Evolutionary conservation across 305 asterid species (phyloP).

Genomic region (Solanum hybrid): DNA sequence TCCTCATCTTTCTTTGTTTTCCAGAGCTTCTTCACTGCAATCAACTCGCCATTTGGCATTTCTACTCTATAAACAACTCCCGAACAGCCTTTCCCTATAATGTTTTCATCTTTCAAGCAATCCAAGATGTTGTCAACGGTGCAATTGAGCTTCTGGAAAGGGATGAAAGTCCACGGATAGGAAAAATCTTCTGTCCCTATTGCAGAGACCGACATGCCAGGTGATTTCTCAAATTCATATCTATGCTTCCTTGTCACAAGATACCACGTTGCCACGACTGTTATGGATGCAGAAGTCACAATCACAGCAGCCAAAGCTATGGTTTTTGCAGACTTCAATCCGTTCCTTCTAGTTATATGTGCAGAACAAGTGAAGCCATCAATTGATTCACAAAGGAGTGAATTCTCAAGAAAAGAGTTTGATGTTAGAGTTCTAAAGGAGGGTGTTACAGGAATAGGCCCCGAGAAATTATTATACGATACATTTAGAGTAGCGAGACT

Average conservation of each 20-base stretch:
- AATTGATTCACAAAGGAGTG: slow-evolving; percentile 54
- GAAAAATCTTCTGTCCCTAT: slow-evolving; percentile 54
- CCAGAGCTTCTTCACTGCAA: slow-evolving; percentile 94
- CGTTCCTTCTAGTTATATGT: slow-evolving; percentile 17
- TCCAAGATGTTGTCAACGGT: slow-evolving; percentile 59
- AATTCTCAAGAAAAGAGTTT: slow-evolving; percentile 56
- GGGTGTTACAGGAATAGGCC: slow-evolving; percentile 76
- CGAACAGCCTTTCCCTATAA: slow-evolving; percentile 78
- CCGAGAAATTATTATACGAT: slow-evolving; percentile 71
- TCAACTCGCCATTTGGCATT: slow-evolving; percentile 66
- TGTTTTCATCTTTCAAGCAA: slow-evolving; percentile 69
- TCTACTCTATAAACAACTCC: slow-evolving; percentile 84
- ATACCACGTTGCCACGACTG: slow-evolving; percentile 42
- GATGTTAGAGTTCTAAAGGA: slow-evolving; percentile 55
- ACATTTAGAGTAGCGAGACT: slow-evolving; percentile 71
- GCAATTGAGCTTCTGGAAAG: slow-evolving; percentile 72
- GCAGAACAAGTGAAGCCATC: slow-evolving; percentile 71
- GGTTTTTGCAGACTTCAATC: slow-evolving; percentile 43
- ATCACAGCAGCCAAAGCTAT: slow-evolving; percentile 40
- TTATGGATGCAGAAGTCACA: slow-evolving; percentile 35
- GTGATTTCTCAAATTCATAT: slow-evolving; percentile 33
- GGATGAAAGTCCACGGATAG: slow-evolving; percentile 84
- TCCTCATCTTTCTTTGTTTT: slow-evolving; percentile 62
- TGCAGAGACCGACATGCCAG: slow-evolving; percentile 21
- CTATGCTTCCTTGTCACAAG: slow-evolving; percentile 33